A percentile compares a stretch with the other conserved stretches of the same genome.
phyloP scores from a whole-genome alignment of 2,329 filamentous ascomycete genomes.

The Dryadomyces quercus-mongolicae region DNA sequence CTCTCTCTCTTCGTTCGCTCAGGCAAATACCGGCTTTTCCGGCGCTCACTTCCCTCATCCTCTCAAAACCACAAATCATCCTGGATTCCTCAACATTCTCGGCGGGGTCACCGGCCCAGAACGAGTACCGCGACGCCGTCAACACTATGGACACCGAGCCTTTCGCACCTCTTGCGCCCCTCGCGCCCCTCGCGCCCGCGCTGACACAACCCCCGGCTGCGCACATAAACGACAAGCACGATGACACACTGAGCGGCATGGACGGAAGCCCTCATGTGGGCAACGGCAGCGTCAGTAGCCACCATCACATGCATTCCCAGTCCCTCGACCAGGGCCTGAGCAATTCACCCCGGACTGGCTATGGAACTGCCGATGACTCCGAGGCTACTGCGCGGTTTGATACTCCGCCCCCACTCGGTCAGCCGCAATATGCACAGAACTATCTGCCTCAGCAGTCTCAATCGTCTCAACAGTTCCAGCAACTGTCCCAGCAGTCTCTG shows the following conservation, averaged over 20 bases:
- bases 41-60: background rate
- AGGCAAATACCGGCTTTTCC: background rate
- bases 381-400: slow-evolving; percentile 6
- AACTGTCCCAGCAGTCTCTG: slow-evolving; percentile 2
- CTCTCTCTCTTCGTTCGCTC: background rate
- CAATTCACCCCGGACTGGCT: slow-evolving; percentile 21
- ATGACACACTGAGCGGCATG: slow-evolving; percentile 37
- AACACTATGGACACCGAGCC: slow-evolving; percentile 37
- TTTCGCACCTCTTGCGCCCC: slow-evolving; percentile 10
- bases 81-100: slow-evolving; percentile 41
- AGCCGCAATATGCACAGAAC: slow-evolving; percentile 1
- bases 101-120: slow-evolving; percentile 36
- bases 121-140: slow-evolving; percentile 32
- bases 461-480: slow-evolving; percentile 1
- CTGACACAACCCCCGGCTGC: slow-evolving; percentile 6
- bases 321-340: slow-evolving; percentile 37
- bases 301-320: slow-evolving; percentile 32
- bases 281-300: slow-evolving; percentile 17
- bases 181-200: slow-evolving; percentile 15
- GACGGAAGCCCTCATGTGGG: slow-evolving; percentile 33
- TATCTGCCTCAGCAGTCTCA: slow-evolving; percentile 8
- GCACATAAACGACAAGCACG: slow-evolving; percentile 24
- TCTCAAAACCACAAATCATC: slow-evolving; percentile 1
- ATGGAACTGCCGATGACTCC: slow-evolving; percentile 19
- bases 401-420: slow-evolving; percentile 6